These are phyloP conservation scores for Colletotrichum gloeosporioides DNA, from an alignment of 2,329 filamentous ascomycete genomes.

Conservation along the genomic window DNA sequence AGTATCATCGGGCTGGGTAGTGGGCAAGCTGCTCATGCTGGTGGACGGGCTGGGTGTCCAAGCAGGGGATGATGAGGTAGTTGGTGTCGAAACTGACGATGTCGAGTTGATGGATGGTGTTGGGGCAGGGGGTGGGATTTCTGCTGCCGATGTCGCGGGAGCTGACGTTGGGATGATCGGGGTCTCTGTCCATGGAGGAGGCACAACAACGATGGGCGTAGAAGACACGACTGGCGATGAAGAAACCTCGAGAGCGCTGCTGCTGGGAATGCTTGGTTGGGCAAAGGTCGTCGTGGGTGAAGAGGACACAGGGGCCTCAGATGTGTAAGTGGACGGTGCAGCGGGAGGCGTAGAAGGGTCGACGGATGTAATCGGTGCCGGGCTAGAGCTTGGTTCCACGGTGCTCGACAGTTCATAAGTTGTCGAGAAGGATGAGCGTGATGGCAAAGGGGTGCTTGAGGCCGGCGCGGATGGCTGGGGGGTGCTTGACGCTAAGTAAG, in stretches of 20 bases:
- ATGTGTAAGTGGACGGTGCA: not conserved
- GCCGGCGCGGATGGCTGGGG: not conserved
- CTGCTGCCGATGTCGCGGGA: not conserved
- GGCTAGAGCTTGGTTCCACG: not conserved
- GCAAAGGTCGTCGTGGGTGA: not conserved
- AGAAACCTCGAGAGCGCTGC: not conserved
- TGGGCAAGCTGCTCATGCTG: not conserved
- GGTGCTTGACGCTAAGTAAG: not conserved
- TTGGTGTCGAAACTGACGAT: not conserved
- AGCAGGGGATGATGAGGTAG: not conserved
- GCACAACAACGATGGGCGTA: not conserved
- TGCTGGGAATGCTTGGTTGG: not conserved
- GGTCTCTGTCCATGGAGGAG: not conserved
- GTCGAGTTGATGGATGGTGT: constrained; percentile 2
- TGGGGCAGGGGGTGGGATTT: not conserved
- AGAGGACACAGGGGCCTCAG: not conserved
- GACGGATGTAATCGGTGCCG: not conserved
- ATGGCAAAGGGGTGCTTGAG: not conserved
- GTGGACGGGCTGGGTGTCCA: not conserved
- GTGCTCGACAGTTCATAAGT: not conserved
- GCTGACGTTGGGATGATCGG: not conserved
- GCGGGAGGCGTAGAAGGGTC: not conserved
- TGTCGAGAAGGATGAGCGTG: not conserved
- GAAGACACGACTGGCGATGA: not conserved
- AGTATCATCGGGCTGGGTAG: constrained; percentile 20